Percentiles rank a stretch among this genome's conserved stretches.
These are phyloP conservation scores for Saccharata proteae DNA, from an alignment of 2,329 filamentous ascomycete species.

Conservation along the genomic window DNA sequence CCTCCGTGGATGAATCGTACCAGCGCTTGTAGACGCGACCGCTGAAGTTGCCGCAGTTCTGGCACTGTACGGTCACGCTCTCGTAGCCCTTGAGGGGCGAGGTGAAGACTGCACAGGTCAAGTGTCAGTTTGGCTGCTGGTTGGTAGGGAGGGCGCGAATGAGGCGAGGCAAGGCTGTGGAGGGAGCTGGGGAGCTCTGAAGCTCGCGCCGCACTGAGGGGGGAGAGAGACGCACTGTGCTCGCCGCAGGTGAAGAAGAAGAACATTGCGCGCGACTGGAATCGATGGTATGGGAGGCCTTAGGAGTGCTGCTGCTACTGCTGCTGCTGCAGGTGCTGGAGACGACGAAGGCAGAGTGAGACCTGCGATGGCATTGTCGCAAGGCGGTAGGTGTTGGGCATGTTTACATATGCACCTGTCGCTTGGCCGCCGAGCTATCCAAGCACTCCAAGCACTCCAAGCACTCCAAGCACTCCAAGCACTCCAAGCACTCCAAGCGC, in stretches of 20 bases:
- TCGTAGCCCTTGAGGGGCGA: slow-evolving; percentile 34
- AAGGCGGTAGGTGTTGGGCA: too few relatives aligned
- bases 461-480: too few relatives aligned
- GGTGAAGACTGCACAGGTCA: slow-evolving; percentile 31
- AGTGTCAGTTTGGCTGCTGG: slow-evolving; percentile 4
- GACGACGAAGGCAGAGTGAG: too few relatives aligned
- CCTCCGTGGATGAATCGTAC: slow-evolving; percentile 14
- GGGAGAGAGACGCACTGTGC: slow-evolving; percentile 27
- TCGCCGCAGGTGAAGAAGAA: slow-evolving; percentile 41
- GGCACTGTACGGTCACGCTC: slow-evolving; percentile 38
- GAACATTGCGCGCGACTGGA: slow-evolving; percentile 22
- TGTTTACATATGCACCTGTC: too few relatives aligned
- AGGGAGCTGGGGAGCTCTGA: slow-evolving; percentile 5
- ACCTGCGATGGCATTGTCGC: too few relatives aligned
- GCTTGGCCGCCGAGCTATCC: too few relatives aligned
- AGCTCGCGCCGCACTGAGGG: neutral
- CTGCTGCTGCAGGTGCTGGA: too few relatives aligned
- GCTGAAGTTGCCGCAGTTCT: slow-evolving; percentile 39
- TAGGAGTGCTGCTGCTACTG: too few relatives aligned
- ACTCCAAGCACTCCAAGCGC: too few relatives aligned
- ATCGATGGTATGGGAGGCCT: too few relatives aligned
- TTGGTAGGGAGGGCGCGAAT: neutral
- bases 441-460: too few relatives aligned
- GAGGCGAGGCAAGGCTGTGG: neutral
- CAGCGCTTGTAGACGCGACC: slow-evolving; percentile 35